Evolutionary conservation across 441 rosid species (phyloP).

Genomic region (Heliophila coronopifolia): DNA sequence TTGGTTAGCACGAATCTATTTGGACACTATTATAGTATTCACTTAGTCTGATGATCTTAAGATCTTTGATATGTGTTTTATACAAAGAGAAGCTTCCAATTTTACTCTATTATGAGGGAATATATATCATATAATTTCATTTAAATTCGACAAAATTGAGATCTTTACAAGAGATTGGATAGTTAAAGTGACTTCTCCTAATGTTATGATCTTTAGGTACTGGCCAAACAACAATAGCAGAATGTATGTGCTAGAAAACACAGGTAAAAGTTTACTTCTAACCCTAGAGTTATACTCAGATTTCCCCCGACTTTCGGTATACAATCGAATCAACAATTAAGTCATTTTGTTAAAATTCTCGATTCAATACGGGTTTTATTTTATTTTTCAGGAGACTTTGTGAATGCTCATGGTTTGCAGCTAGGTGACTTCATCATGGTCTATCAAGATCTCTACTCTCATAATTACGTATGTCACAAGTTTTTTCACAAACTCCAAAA

Average conservation of each 20-base stretch:
- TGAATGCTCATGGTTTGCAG: constrained; percentile 66
- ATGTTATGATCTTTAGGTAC: constrained; percentile 45
- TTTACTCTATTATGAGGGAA: no score
- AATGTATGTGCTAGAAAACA: constrained; percentile 94
- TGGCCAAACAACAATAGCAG: constrained; percentile 98
- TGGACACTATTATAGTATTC: no score
- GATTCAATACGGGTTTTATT: background rate
- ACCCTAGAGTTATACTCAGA: no score
- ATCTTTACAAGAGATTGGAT: background rate
- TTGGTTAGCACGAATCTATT: constrained; percentile 1
- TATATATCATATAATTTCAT: background rate
- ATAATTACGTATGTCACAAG: constrained; percentile 52
- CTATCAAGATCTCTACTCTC: constrained; percentile 51
- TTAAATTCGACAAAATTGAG: background rate
- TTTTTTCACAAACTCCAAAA: no score
- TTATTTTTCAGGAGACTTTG: constrained; percentile 65
- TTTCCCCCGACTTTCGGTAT: no score
- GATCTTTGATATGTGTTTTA: background rate
- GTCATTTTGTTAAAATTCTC: background rate
- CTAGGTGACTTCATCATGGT: constrained; percentile 79
- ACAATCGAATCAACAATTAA: background rate
- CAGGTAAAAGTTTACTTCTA: no score
- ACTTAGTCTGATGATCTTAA: background rate
- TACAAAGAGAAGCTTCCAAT: background rate
- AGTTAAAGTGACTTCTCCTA: constrained; percentile 5